phyloP scores from a whole-genome alignment of 2,329 filamentous ascomycete species.

The Reticulascus tulasneorum region DNA sequence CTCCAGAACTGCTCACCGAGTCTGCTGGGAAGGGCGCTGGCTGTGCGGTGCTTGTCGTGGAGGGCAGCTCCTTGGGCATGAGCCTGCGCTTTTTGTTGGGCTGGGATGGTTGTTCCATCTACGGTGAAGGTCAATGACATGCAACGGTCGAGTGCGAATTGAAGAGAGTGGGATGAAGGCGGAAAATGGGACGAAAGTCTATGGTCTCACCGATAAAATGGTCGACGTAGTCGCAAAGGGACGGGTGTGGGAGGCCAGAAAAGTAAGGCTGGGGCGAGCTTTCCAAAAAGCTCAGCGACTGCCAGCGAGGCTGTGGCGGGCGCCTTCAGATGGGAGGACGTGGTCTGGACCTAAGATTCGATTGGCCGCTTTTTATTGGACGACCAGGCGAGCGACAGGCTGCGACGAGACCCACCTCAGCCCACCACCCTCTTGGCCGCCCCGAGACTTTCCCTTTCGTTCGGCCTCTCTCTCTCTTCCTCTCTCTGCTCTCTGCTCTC shows the following conservation, averaged over 20 bases:
- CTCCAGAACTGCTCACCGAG: slow-evolving; percentile 12
- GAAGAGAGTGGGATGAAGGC: slow-evolving; percentile 3
- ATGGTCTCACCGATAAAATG: background rate
- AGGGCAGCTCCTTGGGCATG: slow-evolving; percentile 10
- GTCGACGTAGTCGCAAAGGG: background rate
- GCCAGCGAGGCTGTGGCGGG: slow-evolving; percentile 2
- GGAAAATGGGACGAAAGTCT: background rate
- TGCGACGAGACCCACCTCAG: no score
- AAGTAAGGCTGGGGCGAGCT: slow-evolving; percentile 3
- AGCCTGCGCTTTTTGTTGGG: slow-evolving; percentile 15
- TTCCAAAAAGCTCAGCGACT: background rate
- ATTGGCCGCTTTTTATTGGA: no score
- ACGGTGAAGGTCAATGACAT: slow-evolving; percentile 5
- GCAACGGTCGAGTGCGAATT: no score
- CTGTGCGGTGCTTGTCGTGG: slow-evolving; percentile 6
- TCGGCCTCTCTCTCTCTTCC: no score
- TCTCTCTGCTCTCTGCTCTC: no score
- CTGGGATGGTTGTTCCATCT: slow-evolving; percentile 16
- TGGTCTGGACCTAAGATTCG: no score
- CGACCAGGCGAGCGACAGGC: no score
- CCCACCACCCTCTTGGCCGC: no score
- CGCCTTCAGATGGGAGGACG: background rate
- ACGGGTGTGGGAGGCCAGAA: background rate
- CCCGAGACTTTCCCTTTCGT: no score
- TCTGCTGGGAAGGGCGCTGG: slow-evolving; percentile 11